phyloP scores from a whole-genome alignment of 1,284 basidiomycete species.

The Rhizoctonia solani region DNA sequence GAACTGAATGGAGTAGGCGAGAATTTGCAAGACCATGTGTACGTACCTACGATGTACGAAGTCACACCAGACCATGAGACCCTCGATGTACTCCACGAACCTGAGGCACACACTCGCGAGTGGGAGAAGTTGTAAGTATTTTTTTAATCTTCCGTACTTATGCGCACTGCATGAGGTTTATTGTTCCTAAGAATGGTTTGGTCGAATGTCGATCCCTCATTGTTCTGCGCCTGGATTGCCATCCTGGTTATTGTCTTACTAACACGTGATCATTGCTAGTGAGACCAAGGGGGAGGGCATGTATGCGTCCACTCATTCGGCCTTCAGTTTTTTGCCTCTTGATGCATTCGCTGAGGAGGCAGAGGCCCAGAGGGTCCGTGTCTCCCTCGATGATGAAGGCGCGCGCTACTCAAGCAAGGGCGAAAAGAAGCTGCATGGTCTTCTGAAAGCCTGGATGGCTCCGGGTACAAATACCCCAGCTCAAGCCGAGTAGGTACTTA shows the following conservation, averaged over 20 bases:
- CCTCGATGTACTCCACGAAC: constrained; percentile 35
- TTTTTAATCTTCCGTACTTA: not conserved
- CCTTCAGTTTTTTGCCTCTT: constrained; percentile 35
- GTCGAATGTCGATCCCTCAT: constrained; percentile 17
- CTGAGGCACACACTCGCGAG: constrained; percentile 21
- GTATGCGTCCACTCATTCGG: constrained; percentile 35
- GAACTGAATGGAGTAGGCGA: constrained; percentile 50
- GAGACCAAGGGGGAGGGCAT: constrained; percentile 35
- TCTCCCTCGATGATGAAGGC: not conserved
- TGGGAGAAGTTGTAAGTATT: constrained; percentile 33
- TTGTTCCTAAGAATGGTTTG: constrained; percentile 5
- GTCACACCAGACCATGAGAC: constrained; percentile 34
- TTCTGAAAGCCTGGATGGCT: constrained; percentile 12
- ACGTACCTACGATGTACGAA: constrained; percentile 34
- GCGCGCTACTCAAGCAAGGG: constrained; percentile 5
- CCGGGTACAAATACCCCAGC: constrained; percentile 6
- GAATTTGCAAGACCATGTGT: constrained; percentile 51
- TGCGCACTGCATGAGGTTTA: not conserved
- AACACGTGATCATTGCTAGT: constrained; percentile 26
- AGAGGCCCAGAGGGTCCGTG: constrained; percentile 12
- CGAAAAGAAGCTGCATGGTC: constrained; percentile 9
- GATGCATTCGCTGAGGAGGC: constrained; percentile 24
- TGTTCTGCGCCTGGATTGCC: not conserved
- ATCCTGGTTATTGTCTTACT: constrained; percentile 7
- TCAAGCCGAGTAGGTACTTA: constrained; percentile 25